phyloP scores from a whole-genome alignment of 2,329 filamentous ascomycete genomes.

The Polychaeton citri region DNA sequence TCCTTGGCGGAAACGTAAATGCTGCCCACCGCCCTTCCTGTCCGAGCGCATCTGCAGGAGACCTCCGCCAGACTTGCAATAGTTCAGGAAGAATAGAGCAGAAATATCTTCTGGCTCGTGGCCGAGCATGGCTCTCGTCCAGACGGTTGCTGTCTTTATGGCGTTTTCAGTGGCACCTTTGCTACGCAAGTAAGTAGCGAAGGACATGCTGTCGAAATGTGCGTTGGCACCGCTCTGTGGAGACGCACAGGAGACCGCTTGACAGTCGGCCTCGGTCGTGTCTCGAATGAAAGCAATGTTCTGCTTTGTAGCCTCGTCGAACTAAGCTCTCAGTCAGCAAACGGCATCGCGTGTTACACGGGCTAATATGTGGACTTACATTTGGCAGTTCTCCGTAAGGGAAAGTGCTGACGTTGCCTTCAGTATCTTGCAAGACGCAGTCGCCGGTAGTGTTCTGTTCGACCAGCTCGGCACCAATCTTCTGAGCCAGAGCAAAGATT shows the following conservation, averaged over 20 bases:
- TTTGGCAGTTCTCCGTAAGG: constrained; percentile 21
- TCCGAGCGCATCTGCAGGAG: constrained; percentile 42
- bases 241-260: constrained; percentile 17
- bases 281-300: constrained; percentile 23
- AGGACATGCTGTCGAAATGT: constrained; percentile 24
- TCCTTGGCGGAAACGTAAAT: constrained; percentile 37
- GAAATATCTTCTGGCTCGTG: constrained; percentile 36
- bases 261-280: constrained; percentile 26
- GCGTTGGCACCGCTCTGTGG: constrained; percentile 7
- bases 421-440: constrained; percentile 27
- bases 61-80: constrained; percentile 40
- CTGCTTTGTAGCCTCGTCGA: constrained; percentile 11
- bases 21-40: constrained; percentile 38
- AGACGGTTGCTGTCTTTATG: constrained; percentile 28
- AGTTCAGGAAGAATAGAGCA: constrained; percentile 42
- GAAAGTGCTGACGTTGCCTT: constrained; percentile 21
- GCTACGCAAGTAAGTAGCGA: constrained; percentile 25
- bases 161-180: constrained; percentile 20
- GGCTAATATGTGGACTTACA: constrained; percentile 5
- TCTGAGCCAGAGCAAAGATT: constrained; percentile 29
- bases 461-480: constrained; percentile 31
- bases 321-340: constrained; percentile 6
- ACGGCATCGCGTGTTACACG: neutral
- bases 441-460: constrained; percentile 36
- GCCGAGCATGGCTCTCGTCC: constrained; percentile 39